Percentiles rank a stretch among this genome's conserved stretches.
Conservation (phyloP, 225 moss, liverwort and hornwort species). For the Pseudisothecium myosuroides region DNA sequence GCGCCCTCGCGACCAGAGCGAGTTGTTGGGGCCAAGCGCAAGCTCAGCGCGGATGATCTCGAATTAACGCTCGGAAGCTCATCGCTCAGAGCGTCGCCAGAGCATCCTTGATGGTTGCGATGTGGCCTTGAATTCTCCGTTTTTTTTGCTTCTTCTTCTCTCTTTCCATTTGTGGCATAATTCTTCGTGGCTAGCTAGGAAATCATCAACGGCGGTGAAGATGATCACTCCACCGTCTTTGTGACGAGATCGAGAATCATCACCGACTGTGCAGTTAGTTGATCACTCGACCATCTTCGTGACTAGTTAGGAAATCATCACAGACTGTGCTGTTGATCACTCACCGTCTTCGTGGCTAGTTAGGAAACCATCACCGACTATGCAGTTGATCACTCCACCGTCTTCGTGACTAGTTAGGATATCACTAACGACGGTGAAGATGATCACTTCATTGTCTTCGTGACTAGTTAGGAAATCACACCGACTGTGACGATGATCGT, state of each 20-base stretch:
- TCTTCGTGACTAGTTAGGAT: neutral
- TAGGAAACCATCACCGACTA: neutral
- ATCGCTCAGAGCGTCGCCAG: slow-evolving; percentile 52
- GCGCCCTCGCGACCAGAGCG: neutral
- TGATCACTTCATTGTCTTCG: neutral
- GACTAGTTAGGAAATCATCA: neutral
- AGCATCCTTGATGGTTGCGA: neutral
- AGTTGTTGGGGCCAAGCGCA: slow-evolving; percentile 33
- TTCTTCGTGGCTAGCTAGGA: slow-evolving; percentile 2
- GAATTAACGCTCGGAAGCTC: slow-evolving; percentile 78
- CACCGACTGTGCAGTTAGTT: neutral
- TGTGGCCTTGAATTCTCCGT: neutral
- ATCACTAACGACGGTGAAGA: neutral
- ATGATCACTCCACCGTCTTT: neutral
- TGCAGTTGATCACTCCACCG: neutral
- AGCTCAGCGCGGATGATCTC: slow-evolving; percentile 57
- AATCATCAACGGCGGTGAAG: neutral
- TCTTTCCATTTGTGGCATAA: slow-evolving; percentile 10
- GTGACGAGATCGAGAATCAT: neutral
- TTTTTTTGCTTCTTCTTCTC: neutral
- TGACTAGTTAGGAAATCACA: neutral
- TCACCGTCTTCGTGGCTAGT: neutral
- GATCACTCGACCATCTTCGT: neutral
- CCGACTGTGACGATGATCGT: neutral
- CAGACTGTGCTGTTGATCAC: neutral